Evolutionary conservation across 2,329 filamentous ascomycete species (phyloP), one percentile per base, ranked within the genome.

Genomic region (Madurella mycetomatis): DNA sequence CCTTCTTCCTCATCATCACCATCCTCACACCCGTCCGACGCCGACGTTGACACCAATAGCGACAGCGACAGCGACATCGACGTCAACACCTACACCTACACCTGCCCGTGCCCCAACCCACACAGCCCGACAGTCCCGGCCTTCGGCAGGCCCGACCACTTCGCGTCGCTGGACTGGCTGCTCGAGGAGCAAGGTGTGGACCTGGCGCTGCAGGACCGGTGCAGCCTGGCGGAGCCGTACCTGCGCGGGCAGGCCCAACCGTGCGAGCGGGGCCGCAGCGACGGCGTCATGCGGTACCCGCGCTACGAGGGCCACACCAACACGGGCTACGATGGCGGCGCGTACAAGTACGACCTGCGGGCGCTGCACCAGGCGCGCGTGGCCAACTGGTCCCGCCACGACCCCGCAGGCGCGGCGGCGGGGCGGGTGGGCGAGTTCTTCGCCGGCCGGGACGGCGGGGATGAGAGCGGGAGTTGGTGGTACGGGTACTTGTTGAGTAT

Each of bases 121-220:
- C 25, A 25, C 25, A 7, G 7, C 25, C 25, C 4, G 25, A 7
- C 4, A 7, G 3, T 25, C 25, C 25, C 25, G 25, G 25, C 25
- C 34, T 37, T 15, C 13, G 15, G n/a, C 44, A n/a, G 12, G 15
- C 11, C 12, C 30, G 25, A 18, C 31, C 44, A 34, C 44, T 18
- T 8, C 39, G n/a, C 4, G 19, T 25, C 48, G 16, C 45, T 51
- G 3, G 39, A 18, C 46, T 55, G 53, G 53, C 41, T 52, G 15
- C 45, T 55, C 18, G 49, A 55, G 16, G 53, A 55, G 17, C 53
- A 55, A n/a, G 3, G 16, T 32, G 4, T 39, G 19, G 53, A 55
- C 41, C 49, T 55, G 32, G 37, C 19, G 32, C 13, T 15, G 11
- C 53, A 32, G 4, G 45, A 55, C 44, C 34, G 34, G 25, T 42